Evolutionary conservation across 805 yeast genomes (phyloP), one percentile per base, ranked within the genome.

Genomic region (Yarrowia sp.): DNA sequence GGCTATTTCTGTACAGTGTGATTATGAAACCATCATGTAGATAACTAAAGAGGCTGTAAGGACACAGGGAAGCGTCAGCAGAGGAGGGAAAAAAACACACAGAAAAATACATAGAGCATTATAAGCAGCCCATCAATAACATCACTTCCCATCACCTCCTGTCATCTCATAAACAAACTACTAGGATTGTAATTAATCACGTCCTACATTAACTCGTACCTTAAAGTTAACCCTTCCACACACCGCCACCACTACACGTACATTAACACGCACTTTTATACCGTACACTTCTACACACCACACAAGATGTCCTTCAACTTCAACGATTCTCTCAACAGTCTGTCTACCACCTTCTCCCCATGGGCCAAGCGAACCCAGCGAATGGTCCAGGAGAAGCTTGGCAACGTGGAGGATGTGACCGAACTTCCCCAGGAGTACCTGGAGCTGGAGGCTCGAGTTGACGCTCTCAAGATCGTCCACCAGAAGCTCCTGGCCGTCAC

Each of bases 371-470:
- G 96, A 73, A 90, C 96, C 17, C 84, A 86, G 56, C 85, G 95
- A 67, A 74, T 87, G 74, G 84, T 90, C 49, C 93, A 89, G 75
- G 96, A 90, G 76, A 83, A 79, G 70, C 82, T 90, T 28, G 96
- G 96, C 54, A 84, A 87, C 69, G 89, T 86, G 40, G 90, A 87
- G 62, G 96, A 90, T 72, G 87, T 89, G 70, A 87, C 93, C 64
- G 92, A 90, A 73, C 81, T 90, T 68, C 96, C 96, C 33, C 85
- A 86, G 66, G 96, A 90, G 74, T 90, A 89, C 74, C 77, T 87
- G 62, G 87, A 85, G 66, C 82, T 90, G 69, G 96, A 90, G 76
- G 79, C 81, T 67, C 85, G 84, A 71, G 84, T 89, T 66, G 96
- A 90, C 70, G 83, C 88, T 66, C 81, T 90, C 75, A 85, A 87